Percentiles rank a stretch among this genome's conserved stretches.
phyloP scores from a whole-genome alignment of 176 grass and related monocot species.

The Hyparrhenia diplandra region DNA sequence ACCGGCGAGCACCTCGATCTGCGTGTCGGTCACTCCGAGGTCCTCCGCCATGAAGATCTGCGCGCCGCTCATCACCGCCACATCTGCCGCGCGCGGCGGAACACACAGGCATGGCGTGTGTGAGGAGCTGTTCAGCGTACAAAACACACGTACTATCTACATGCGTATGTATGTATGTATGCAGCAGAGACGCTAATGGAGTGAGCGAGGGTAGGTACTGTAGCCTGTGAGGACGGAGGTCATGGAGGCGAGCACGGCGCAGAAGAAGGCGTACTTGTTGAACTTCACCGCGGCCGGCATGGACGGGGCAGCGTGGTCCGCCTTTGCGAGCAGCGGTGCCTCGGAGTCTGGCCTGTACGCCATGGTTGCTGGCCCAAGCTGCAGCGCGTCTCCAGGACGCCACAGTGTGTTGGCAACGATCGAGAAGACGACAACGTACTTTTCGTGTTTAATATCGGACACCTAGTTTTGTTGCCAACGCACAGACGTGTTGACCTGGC shows the following conservation, averaged over 20 bases:
- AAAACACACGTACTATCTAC: background rate
- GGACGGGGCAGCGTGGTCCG: background rate
- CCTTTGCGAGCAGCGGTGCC: constrained; percentile 29
- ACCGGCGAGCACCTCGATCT: constrained; percentile 73
- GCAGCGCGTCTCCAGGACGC: background rate
- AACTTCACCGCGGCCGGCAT: background rate
- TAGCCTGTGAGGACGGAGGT: constrained; percentile 73
- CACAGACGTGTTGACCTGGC: too few relatives aligned
- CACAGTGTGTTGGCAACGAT: too few relatives aligned
- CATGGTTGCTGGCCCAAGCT: constrained; percentile 6
- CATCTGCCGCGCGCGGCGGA: constrained; percentile 30
- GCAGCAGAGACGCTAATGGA: background rate
- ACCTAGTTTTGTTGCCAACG: too few relatives aligned
- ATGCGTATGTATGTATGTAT: background rate
- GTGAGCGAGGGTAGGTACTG: constrained; percentile 29
- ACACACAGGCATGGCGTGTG: too few relatives aligned
- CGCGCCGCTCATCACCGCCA: constrained; percentile 70
- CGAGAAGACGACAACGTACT: too few relatives aligned
- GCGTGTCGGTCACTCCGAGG: constrained; percentile 52
- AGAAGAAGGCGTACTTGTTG: constrained; percentile 66
- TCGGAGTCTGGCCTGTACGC: constrained; percentile 3
- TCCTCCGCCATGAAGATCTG: constrained; percentile 74
- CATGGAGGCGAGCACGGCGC: constrained; percentile 76
- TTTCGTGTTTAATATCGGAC: too few relatives aligned
- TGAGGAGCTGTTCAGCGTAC: too few relatives aligned